These are phyloP conservation scores for Euphrasia confusa DNA, from an alignment of 257 asterid species.

Conservation along the genomic window DNA sequence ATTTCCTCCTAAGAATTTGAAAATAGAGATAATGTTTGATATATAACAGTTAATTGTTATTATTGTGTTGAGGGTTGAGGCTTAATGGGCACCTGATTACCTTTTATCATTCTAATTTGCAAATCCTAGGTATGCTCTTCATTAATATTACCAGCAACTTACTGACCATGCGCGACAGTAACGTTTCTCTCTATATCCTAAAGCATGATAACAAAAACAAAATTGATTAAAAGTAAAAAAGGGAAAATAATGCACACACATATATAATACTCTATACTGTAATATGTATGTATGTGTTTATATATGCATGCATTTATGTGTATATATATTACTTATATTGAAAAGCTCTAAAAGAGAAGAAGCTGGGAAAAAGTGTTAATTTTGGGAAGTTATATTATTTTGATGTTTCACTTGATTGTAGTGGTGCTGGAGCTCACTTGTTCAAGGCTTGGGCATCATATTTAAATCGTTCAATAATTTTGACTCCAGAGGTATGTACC, in stretches of 20 bases:
- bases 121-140: background rate
- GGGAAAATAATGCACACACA: background rate
- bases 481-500: slow-evolving; percentile 82
- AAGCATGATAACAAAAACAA: background rate
- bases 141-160: background rate
- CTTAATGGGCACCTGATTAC: background rate
- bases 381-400: background rate
- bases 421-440: slow-evolving; percentile 99
- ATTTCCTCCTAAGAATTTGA: background rate
- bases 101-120: background rate
- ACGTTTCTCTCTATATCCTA: background rate
- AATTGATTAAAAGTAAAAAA: background rate
- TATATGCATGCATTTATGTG: too few relatives aligned
- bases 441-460: slow-evolving; percentile 90
- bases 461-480: slow-evolving; percentile 83
- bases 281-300: too few relatives aligned
- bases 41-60: background rate
- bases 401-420: slow-evolving; percentile 34
- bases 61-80: background rate
- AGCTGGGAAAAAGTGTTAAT: background rate
- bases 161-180: background rate
- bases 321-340: too few relatives aligned
- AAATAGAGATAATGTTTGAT: background rate
- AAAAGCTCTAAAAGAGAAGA: background rate
- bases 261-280: too few relatives aligned